Evolutionary conservation across 2,329 filamentous ascomycete genomes (phyloP), one percentile per base, ranked within the genome.

Genomic region (Arthrobotrys pseudoclavata): DNA sequence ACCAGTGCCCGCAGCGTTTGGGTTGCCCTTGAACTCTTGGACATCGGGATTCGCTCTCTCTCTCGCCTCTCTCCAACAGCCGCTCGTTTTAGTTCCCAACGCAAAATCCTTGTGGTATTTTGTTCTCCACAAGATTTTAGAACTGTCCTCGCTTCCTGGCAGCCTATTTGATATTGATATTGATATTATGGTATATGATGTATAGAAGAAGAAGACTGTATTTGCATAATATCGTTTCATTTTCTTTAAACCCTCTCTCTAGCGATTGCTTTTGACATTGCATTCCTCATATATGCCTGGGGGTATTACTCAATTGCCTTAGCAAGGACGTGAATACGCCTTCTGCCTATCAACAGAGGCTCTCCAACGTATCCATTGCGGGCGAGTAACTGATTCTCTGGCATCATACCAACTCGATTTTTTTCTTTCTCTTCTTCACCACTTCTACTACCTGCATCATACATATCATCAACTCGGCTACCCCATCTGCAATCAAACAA

Each of bases 81-180:
- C 62, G 20, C 68, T 64, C 68, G 20, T 69, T 70, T 55, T 68
- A 26, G 34, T 12, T 15, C 10, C 52, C 64, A 76, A 76, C 72
- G 66, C 72, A 69, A 31, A 66, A 62, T 3, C 18, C 24, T 40
- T 70, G 72, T 76, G 64, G 72, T 42, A 76, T 76, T 76, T 69
- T 34, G 40, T 45, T 37, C 34, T 34, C 29, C 5, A 15, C 20
- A 24, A 10, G 5, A 13, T 34, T 42, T 34, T 12, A 7, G 34
- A 26, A 22, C 20, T 42, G 9, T 2, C 7, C 22, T 50, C 20
- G 31, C 18, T 42, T 42, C 55, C 20, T 20, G 10, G 20, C 55
- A 10, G 29, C 34, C 20, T 13, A 57, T 20, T 57, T 57, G 15
- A 57, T 5, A 34, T 53, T 37, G 52, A 57, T 20, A 24, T 42